phyloP scores from a whole-genome alignment of 2,329 filamentous ascomycete genomes.

The Penicillium freii region DNA sequence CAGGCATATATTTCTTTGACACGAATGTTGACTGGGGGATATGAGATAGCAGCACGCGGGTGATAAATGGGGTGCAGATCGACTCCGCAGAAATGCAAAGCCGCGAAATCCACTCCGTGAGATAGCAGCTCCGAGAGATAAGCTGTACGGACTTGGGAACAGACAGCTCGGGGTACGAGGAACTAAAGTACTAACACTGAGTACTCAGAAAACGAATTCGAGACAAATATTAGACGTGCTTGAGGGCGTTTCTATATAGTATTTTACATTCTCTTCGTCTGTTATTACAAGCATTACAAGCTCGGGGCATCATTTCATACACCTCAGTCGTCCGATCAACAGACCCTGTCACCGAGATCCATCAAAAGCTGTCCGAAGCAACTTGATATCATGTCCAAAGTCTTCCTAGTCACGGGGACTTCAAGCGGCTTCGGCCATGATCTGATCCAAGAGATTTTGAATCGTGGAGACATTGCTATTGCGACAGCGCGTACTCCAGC shows the following conservation, averaged over 20 bases:
- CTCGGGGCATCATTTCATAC: too few species aligned
- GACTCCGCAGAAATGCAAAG: background rate
- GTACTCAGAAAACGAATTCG: background rate
- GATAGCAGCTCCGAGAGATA: background rate
- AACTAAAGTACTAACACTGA: too few species aligned
- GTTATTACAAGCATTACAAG: background rate
- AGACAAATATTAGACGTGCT: background rate
- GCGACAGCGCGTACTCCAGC: too few species aligned
- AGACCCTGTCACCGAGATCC: too few species aligned
- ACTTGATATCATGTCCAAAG: too few species aligned
- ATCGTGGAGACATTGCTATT: too few species aligned
- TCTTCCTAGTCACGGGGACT: too few species aligned
- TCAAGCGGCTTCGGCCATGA: too few species aligned
- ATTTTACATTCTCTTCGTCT: background rate
- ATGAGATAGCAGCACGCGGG: background rate
- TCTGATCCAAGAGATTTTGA: too few species aligned
- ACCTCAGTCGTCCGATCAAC: too few species aligned
- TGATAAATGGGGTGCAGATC: background rate
- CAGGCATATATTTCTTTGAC: background rate
- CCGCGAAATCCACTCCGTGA: background rate
- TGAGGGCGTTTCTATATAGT: background rate
- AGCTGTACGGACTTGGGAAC: background rate
- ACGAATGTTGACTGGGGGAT: background rate
- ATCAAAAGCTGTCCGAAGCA: too few species aligned
- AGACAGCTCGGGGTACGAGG: background rate